Conservation (phyloP, 352 stramenopile genomes). For the Phytophthora capsici region DNA sequence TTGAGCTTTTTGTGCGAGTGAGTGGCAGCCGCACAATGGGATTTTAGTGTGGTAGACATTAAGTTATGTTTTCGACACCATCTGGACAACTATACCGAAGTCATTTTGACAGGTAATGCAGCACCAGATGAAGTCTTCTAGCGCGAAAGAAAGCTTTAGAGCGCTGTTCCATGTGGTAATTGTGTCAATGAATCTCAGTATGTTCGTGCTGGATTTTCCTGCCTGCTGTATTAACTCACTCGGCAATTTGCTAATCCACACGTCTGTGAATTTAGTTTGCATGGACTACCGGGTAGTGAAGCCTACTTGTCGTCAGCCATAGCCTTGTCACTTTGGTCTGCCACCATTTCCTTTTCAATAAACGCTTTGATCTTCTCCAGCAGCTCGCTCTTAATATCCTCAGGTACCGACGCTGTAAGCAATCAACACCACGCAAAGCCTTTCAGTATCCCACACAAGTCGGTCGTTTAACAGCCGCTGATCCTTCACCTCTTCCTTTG, state of each 20-base stretch:
- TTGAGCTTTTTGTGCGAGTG: slow-evolving; percentile 17
- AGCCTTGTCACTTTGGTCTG: slow-evolving; percentile 1
- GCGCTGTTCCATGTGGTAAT: slow-evolving; percentile 10
- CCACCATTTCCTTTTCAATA: slow-evolving; percentile 71
- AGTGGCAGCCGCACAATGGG: slow-evolving; percentile 38
- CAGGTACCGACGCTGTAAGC: slow-evolving; percentile 78
- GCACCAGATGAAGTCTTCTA: no score
- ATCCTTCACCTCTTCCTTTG: slow-evolving; percentile 67
- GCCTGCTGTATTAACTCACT: slow-evolving; percentile 19
- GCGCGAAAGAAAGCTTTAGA: slow-evolving; percentile 6
- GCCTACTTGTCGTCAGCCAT: slow-evolving; percentile 1
- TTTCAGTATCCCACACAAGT: slow-evolving; percentile 6
- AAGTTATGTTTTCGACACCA: not conserved
- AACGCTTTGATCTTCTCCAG: slow-evolving; percentile 93
- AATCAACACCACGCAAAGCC: not conserved
- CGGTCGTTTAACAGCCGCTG: slow-evolving; percentile 3
- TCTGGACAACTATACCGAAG: not conserved
- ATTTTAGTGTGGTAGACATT: slow-evolving; percentile 5
- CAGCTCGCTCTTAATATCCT: slow-evolving; percentile 90
- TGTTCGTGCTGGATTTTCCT: slow-evolving; percentile 27
- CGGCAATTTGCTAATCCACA: slow-evolving; percentile 1
- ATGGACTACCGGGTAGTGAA: slow-evolving; percentile 24
- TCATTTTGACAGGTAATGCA: not conserved
- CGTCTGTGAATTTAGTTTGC: slow-evolving; percentile 25
- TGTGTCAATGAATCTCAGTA: slow-evolving; percentile 13